Evolutionary conservation across 2,329 filamentous ascomycete species (phyloP).

Genomic region (Monosporascus sp.): DNA sequence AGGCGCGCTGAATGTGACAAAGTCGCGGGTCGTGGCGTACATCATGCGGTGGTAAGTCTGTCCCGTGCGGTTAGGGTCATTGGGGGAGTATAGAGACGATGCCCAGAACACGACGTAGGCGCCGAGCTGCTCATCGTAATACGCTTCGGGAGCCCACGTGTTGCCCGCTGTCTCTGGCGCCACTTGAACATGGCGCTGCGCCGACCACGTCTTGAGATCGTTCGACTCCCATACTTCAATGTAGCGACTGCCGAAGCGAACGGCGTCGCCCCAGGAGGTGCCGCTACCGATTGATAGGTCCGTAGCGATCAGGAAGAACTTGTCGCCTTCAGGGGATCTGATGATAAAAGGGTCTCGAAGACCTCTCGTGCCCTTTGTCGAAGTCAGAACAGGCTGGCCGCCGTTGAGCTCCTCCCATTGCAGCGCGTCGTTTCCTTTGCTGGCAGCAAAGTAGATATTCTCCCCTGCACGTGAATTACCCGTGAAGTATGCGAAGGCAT

Average conservation of each 20-base stretch:
- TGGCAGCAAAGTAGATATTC: conserved; percentile 47
- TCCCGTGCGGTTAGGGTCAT: conserved; percentile 35
- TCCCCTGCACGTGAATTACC: conserved; percentile 38
- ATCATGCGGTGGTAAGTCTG: conserved; percentile 47
- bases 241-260: conserved; percentile 41
- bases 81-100: conserved; percentile 36
- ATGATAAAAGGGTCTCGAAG: conserved; percentile 49
- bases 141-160: conserved; percentile 49
- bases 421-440: conserved; percentile 46
- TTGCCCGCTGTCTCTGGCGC: conserved; percentile 45
- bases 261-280: conserved; percentile 44
- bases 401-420: conserved; percentile 45
- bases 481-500: conserved; percentile 48
- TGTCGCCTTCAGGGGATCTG: conserved; percentile 43
- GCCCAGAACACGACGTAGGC: conserved; percentile 44
- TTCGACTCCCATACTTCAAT: conserved; percentile 48
- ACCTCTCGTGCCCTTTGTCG: conserved; percentile 40
- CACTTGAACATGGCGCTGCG: conserved; percentile 43
- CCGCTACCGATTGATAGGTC: conserved; percentile 49
- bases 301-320: conserved; percentile 46
- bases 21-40: conserved; percentile 44
- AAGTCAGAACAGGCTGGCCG: conserved; percentile 39
- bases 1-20: conserved; percentile 42
- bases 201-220: conserved; percentile 45
- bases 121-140: conserved; percentile 38